A percentile compares a stretch with the other conserved stretches of the same genome.
Conservation (phyloP, 2,329 filamentous ascomycete species). For the Hysterium pulicare region DNA sequence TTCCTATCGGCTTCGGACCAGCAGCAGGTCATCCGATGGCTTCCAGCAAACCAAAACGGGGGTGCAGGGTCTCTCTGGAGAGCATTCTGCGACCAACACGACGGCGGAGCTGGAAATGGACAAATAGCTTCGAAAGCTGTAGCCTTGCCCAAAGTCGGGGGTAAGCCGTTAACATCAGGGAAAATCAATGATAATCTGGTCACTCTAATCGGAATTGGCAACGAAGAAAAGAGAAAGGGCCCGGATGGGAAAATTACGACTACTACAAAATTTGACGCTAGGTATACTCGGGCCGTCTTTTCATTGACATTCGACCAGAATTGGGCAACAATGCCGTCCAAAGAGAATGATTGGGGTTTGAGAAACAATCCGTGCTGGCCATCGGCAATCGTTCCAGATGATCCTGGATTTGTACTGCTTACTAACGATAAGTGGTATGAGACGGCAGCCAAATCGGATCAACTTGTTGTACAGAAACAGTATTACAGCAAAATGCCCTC, state of each 20-base stretch:
- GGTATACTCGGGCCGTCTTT: constrained; percentile 4
- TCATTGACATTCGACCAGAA: constrained; percentile 3
- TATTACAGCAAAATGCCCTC: background rate
- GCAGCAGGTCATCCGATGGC: constrained; percentile 2
- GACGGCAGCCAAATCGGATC: background rate
- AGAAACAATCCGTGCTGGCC: constrained; percentile 7
- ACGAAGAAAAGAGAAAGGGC: background rate
- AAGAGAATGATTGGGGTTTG: constrained; percentile 5
- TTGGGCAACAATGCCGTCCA: background rate
- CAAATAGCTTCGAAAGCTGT: background rate
- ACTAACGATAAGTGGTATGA: constrained; percentile 5
- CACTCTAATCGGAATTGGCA: background rate
- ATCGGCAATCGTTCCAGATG: constrained; percentile 3
- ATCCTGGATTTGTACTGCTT: constrained; percentile 3
- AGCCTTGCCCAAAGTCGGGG: no score
- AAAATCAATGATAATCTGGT: constrained; percentile 2
- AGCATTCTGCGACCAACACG: no score
- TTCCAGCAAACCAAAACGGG: constrained; percentile 2
- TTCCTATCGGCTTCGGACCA: no score
- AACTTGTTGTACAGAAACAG: background rate
- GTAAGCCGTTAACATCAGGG: no score
- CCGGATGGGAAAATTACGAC: constrained; percentile 4
- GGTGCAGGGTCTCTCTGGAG: background rate
- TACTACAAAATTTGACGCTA: constrained; percentile 2
- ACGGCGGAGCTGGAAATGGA: constrained; percentile 4